These are phyloP conservation scores for Phytophthora sp. DNA, from an alignment of 352 stramenopile species.

Conservation along the genomic window DNA sequence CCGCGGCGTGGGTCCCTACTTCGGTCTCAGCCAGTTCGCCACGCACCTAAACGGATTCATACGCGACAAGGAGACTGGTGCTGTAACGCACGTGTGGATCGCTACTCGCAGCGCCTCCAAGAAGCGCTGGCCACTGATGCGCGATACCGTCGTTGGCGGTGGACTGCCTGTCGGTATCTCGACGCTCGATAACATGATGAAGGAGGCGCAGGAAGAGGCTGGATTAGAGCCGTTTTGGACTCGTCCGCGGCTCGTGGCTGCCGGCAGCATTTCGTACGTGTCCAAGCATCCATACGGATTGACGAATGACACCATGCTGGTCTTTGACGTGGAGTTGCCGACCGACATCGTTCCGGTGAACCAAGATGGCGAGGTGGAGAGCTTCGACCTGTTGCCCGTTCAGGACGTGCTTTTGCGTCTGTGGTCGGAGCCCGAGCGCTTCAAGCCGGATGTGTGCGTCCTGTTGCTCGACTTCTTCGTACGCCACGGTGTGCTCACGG, in stretches of 20 bases:
- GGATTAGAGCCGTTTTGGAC: conserved; percentile 51
- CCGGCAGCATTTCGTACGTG: conserved; percentile 63
- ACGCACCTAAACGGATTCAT: conserved; percentile 80
- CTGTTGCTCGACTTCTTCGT: conserved; percentile 72
- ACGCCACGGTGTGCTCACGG: conserved; percentile 67
- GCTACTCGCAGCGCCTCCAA: conserved; percentile 58
- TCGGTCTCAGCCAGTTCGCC: conserved; percentile 70
- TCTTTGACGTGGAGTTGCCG: conserved; percentile 71
- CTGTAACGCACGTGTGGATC: conserved; percentile 66
- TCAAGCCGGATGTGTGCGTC: conserved; percentile 78
- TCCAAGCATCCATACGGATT: conserved; percentile 62
- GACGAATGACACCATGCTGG: conserved; percentile 74
- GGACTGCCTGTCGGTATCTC: conserved; percentile 58
- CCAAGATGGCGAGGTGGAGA: conserved; percentile 66
- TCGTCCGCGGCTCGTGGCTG: conserved; percentile 35
- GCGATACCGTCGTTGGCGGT: conserved; percentile 71
- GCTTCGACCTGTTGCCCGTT: conserved; percentile 61
- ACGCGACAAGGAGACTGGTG: conserved; percentile 27
- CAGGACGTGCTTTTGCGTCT: conserved; percentile 44
- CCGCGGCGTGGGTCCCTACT: conserved; percentile 63
- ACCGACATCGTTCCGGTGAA: conserved; percentile 43
- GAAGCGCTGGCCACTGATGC: conserved; percentile 53
- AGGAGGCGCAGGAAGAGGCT: conserved; percentile 71
- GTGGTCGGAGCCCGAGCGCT: conserved; percentile 52
- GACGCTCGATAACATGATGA: conserved; percentile 74